These are phyloP conservation scores for Plantago ovata DNA, from an alignment of 257 asterid species.

Conservation along the genomic window DNA sequence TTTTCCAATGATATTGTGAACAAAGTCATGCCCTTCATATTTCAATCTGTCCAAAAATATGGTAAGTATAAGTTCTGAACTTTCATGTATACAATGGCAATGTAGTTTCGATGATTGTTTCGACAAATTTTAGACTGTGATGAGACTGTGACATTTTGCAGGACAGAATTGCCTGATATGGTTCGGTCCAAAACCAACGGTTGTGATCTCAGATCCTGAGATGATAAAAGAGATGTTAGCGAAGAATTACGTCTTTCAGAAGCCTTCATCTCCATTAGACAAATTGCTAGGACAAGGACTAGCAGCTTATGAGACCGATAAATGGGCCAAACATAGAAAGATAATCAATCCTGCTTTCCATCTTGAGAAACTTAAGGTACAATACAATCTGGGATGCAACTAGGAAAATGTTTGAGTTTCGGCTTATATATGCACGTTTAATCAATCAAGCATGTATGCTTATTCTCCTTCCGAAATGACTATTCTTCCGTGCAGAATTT, in stretches of 20 bases:
- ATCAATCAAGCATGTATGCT: neutral
- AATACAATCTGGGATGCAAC: neutral
- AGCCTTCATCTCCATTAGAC: conserved; percentile 2
- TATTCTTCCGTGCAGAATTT: neutral
- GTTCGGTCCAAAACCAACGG: too few species aligned
- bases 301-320: neutral
- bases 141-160: too few species aligned
- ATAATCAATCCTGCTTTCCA: conserved; percentile 2
- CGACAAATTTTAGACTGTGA: too few species aligned
- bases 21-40: too few species aligned
- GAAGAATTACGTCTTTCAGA: neutral
- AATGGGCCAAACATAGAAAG: conserved; percentile 4
- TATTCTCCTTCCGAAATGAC: neutral
- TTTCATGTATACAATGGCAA: too few species aligned
- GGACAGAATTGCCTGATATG: too few species aligned
- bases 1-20: too few species aligned
- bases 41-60: too few species aligned
- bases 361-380: neutral
- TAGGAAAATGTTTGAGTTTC: neutral
- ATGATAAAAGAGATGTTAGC: too few species aligned
- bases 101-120: too few species aligned
- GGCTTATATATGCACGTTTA: too few species aligned
- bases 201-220: conserved; percentile 1
- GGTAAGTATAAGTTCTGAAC: too few species aligned
- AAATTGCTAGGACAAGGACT: neutral